phyloP scores from a whole-genome alignment of 2,329 filamentous ascomycete genomes.

The Xylaria sp. region DNA sequence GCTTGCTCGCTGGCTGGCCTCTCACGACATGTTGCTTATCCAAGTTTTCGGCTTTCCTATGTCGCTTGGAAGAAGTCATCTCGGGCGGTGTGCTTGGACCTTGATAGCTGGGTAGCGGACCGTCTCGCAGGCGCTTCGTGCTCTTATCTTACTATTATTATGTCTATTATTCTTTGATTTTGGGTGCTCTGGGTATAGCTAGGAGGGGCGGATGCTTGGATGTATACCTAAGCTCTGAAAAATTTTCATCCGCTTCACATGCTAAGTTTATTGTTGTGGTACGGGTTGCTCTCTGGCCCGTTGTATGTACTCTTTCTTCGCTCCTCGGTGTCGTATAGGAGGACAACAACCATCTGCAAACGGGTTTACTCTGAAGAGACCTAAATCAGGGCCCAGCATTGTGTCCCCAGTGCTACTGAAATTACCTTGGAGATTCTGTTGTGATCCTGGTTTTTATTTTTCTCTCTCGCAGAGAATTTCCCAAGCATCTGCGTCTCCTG shows the following conservation, averaged over 20 bases:
- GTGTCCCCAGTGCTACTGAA: background rate
- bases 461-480: background rate
- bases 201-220: background rate
- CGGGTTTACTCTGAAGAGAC: background rate
- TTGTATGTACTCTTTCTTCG: background rate
- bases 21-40: constrained; percentile 1
- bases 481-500: background rate
- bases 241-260: constrained; percentile 1
- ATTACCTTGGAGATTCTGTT: background rate
- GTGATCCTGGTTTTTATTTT: background rate
- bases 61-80: background rate
- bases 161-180: background rate
- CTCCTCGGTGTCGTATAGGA: background rate
- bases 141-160: too few relatives aligned
- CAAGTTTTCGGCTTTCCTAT: background rate
- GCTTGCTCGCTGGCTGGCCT: too few relatives aligned
- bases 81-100: background rate
- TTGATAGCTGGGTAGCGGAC: background rate
- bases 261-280: constrained; percentile 4
- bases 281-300: background rate
- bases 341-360: background rate
- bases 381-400: background rate
- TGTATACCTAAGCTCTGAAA: background rate
- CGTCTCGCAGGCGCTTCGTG: background rate
- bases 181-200: background rate